phyloP scores from a whole-genome alignment of 169 alveolate species.

The Theileria orientalis region DNA sequence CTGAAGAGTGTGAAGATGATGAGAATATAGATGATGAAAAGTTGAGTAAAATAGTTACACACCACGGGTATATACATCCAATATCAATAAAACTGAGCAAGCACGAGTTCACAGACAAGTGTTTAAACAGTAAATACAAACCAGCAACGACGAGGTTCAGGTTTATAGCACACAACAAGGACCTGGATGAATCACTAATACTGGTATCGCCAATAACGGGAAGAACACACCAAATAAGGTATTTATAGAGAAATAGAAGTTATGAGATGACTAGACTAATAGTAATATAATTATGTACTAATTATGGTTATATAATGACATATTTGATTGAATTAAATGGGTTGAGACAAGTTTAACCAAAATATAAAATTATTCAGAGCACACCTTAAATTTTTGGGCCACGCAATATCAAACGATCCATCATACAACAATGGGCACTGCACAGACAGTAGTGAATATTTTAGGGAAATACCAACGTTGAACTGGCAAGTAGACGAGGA shows the following conservation, averaged over 20 bases:
- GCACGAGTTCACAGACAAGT: constrained; percentile 37
- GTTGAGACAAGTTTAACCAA: too few species aligned
- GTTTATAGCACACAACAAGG: constrained; percentile 80
- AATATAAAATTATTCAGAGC: too few species aligned
- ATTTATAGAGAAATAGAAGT: too few species aligned
- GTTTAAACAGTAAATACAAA: constrained; percentile 17
- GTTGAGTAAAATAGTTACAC: constrained; percentile 13
- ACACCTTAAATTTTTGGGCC: constrained; percentile 88
- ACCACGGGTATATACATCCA: constrained; percentile 45
- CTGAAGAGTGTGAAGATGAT: background rate
- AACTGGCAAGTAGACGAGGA: constrained; percentile 50
- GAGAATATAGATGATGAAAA: background rate
- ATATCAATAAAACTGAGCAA: constrained; percentile 29
- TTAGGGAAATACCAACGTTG: constrained; percentile 48
- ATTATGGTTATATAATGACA: too few species aligned
- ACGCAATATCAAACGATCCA: constrained; percentile 85
- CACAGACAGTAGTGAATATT: constrained; percentile 53
- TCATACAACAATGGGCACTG: constrained; percentile 62
- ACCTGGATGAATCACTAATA: constrained; percentile 82
- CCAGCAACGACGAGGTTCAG: constrained; percentile 71
- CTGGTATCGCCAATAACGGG: constrained; percentile 95
- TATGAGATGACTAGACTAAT: too few species aligned
- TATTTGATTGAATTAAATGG: too few species aligned
- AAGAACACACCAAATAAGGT: constrained; percentile 92
- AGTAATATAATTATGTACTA: too few species aligned